These are phyloP conservation scores for Friedmanniomyces endolithicus DNA, from an alignment of 495 filamentous ascomycete species.

Conservation along the genomic window DNA sequence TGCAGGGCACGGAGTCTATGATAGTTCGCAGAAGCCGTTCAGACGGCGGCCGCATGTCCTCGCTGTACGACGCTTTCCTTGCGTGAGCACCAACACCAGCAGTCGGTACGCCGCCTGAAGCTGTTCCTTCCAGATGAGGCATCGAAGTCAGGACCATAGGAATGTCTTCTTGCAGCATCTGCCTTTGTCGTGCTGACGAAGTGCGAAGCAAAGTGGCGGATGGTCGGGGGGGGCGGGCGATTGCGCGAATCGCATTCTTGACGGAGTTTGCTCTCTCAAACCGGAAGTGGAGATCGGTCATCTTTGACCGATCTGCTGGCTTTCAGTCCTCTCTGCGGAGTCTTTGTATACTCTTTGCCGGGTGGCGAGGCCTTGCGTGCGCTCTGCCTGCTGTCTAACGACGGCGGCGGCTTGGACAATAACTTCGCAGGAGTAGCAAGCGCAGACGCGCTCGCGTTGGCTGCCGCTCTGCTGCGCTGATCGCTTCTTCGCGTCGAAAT, in stretches of 20 bases:
- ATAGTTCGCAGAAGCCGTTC: conserved; percentile 65
- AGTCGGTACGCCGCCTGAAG: conserved; percentile 16
- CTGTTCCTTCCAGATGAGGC: conserved; percentile 32
- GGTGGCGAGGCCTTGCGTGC: conserved; percentile 6
- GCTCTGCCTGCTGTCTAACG: not conserved
- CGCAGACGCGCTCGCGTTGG: not conserved
- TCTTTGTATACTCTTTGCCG: conserved; percentile 18
- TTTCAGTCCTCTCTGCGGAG: conserved; percentile 14
- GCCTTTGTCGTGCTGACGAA: not conserved
- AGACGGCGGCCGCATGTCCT: conserved; percentile 64
- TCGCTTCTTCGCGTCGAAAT: conserved; percentile 33
- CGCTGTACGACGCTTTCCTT: conserved; percentile 26
- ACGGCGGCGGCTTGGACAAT: conserved; percentile 3
- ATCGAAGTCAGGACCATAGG: conserved; percentile 34
- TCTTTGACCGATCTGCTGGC: not conserved
- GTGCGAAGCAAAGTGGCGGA: conserved; percentile 3
- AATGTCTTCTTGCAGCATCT: conserved; percentile 23
- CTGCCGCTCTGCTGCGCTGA: conserved; percentile 18
- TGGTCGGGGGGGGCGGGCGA: conserved; percentile 11
- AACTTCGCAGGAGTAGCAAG: conserved; percentile 17
- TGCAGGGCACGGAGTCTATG: conserved; percentile 80
- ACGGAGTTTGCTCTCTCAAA: conserved; percentile 6
- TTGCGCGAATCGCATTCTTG: conserved; percentile 19
- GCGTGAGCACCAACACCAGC: conserved; percentile 19
- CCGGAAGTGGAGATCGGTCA: not conserved